Percentiles rank a stretch among this genome's conserved stretches.
Conservation (phyloP, 2,329 filamentous ascomycete species). For the Colletotrichum acutatum region DNA sequence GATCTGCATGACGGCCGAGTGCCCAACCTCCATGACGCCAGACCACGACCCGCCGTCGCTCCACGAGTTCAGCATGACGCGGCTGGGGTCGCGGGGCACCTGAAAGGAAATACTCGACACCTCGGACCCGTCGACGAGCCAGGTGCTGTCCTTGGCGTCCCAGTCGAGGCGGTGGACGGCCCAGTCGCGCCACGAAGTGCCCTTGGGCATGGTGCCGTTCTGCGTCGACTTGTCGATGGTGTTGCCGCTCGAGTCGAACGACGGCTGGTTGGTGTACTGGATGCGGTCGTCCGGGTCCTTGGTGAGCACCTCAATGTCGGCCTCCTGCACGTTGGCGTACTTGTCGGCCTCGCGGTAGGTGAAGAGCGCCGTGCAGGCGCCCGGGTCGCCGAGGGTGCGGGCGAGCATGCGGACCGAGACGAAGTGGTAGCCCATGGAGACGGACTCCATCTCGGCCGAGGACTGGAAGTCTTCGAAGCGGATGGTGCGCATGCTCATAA, state of each 20-base stretch:
- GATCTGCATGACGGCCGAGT: slow-evolving; percentile 65
- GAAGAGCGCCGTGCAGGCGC: slow-evolving; percentile 64
- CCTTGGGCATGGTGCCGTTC: slow-evolving; percentile 58
- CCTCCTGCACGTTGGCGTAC: slow-evolving; percentile 57
- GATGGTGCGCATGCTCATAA: slow-evolving; percentile 59
- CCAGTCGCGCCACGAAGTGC: slow-evolving; percentile 63
- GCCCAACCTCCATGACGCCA: slow-evolving; percentile 64
- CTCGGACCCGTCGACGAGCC: slow-evolving; percentile 64
- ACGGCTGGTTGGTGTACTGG: slow-evolving; percentile 71
- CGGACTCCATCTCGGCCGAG: slow-evolving; percentile 59
- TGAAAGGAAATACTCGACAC: slow-evolving; percentile 65
- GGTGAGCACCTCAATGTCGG: slow-evolving; percentile 65
- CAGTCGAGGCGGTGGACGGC: slow-evolving; percentile 70
- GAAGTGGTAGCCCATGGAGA: slow-evolving; percentile 48
- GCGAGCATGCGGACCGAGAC: slow-evolving; percentile 62
- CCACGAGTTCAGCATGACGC: slow-evolving; percentile 70
- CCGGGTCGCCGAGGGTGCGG: slow-evolving; percentile 58
- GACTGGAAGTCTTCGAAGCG: slow-evolving; percentile 57
- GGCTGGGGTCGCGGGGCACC: slow-evolving; percentile 62
- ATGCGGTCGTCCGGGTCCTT: slow-evolving; percentile 54
- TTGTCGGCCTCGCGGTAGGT: slow-evolving; percentile 56
- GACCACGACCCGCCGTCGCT: slow-evolving; percentile 70
- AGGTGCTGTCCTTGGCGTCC: slow-evolving; percentile 62
- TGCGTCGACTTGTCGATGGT: slow-evolving; percentile 58
- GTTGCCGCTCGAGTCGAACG: slow-evolving; percentile 56